Evolutionary conservation across 768 basidiomycete species (phyloP).

Genomic region (Suillus lakei): DNA sequence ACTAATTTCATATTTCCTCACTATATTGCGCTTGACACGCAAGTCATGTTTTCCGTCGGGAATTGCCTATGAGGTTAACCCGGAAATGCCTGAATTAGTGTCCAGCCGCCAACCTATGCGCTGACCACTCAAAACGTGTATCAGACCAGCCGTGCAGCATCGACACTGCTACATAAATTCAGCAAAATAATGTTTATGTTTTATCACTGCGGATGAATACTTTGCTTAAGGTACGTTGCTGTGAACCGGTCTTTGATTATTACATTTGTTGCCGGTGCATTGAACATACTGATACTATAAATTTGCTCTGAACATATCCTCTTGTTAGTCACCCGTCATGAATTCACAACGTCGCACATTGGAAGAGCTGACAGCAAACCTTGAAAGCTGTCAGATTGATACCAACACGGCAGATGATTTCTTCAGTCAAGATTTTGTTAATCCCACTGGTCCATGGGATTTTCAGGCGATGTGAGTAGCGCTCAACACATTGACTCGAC

Average conservation of each 20-base stretch:
- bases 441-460: neutral
- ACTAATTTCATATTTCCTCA: neutral
- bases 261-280: neutral
- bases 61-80: neutral
- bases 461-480: neutral
- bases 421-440: neutral
- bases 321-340: neutral
- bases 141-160: neutral
- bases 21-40: neutral
- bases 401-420: neutral
- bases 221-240: neutral
- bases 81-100: neutral
- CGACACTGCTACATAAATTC: neutral
- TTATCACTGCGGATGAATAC: neutral
- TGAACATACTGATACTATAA: neutral
- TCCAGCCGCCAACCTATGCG: neutral
- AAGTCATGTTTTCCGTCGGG: neutral
- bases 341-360: neutral
- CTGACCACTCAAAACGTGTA: slow-evolving; percentile 2
- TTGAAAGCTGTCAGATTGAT: neutral
- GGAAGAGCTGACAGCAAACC: neutral
- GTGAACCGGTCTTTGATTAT: neutral
- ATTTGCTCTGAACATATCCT: neutral
- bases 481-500: neutral
- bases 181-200: neutral